These are phyloP conservation scores for Gastrolobium villosum DNA, from an alignment of 306 rosid genomes.

Conservation along the genomic window DNA sequence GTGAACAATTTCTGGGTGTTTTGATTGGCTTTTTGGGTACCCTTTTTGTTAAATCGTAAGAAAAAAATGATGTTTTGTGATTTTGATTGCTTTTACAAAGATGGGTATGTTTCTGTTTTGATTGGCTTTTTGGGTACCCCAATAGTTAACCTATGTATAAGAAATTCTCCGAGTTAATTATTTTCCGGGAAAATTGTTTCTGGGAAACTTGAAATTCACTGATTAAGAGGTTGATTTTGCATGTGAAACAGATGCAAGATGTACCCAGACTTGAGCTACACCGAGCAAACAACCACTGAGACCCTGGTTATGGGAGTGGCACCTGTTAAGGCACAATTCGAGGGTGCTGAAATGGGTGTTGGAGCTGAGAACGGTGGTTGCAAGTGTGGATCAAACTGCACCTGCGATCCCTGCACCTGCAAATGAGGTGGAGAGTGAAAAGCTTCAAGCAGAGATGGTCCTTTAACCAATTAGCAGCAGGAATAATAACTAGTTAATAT, in stretches of 20 bases:
- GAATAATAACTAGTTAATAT: slow-evolving; percentile 25
- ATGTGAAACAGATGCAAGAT: slow-evolving; percentile 61
- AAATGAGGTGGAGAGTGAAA: slow-evolving; percentile 49
- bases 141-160: neutral
- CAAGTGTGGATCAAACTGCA: slow-evolving; percentile 84
- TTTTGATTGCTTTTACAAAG: neutral
- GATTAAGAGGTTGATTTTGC: neutral
- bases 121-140: too few species aligned
- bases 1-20: neutral
- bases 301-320: slow-evolving; percentile 67
- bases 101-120: neutral
- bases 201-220: neutral
- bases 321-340: slow-evolving; percentile 55
- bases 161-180: neutral
- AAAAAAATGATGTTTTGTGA: neutral
- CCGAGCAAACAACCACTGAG: slow-evolving; percentile 58
- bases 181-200: neutral
- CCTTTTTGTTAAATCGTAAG: neutral
- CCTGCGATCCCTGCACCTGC: slow-evolving; percentile 84
- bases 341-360: slow-evolving; percentile 65
- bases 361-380: slow-evolving; percentile 70
- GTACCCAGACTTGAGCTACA: slow-evolving; percentile 65
- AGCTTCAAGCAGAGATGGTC: slow-evolving; percentile 51
- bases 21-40: neutral
- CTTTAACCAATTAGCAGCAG: slow-evolving; percentile 1